phyloP scores from a whole-genome alignment of 345 rosid genomes.

The Eucalyptus sp. region DNA sequence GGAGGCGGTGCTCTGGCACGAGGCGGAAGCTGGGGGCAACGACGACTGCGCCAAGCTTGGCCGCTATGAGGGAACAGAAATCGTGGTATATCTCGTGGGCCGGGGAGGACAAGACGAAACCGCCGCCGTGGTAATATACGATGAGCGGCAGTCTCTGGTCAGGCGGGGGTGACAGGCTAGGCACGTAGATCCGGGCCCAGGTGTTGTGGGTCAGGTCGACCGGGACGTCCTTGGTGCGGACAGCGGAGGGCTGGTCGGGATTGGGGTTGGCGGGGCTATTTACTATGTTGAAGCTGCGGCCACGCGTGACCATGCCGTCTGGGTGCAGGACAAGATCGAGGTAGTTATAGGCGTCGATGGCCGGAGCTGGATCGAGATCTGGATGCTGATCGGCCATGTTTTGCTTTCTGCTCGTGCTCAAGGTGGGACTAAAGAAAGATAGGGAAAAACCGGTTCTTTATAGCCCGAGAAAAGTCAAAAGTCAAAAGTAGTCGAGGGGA shows the following conservation, averaged over 20 bases:
- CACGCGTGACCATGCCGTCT: neutral
- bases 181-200: neutral
- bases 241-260: neutral
- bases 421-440: neutral
- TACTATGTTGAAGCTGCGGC: too few relatives aligned
- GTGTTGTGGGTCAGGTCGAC: neutral
- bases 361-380: neutral
- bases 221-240: neutral
- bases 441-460: neutral
- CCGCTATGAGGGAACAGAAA: neutral
- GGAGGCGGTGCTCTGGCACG: constrained; percentile 9
- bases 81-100: neutral
- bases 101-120: neutral
- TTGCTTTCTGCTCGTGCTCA: neutral
- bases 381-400: neutral
- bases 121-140: constrained; percentile 23
- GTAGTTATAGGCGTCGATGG: neutral
- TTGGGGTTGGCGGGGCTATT: neutral
- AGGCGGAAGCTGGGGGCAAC: constrained; percentile 16
- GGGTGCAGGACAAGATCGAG: neutral
- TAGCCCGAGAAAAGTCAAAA: neutral
- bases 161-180: neutral
- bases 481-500: neutral
- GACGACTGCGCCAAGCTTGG: constrained; percentile 5
- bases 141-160: constrained; percentile 18